phyloP scores from a whole-genome alignment of 2,329 filamentous ascomycete genomes.

The Pseudocercospora musae region DNA sequence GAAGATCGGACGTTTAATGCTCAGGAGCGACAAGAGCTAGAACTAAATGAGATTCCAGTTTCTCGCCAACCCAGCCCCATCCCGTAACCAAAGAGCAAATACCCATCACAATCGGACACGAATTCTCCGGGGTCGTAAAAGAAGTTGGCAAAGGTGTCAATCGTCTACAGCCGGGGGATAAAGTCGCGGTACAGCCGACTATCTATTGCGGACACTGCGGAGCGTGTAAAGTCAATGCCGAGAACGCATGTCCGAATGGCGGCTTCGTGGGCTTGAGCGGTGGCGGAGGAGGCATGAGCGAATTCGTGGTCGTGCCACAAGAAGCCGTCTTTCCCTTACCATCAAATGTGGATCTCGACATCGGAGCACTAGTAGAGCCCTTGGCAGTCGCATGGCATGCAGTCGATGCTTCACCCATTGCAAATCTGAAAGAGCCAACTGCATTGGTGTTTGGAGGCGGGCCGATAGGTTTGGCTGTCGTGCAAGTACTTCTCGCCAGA shows the following conservation, averaged over 20 bases:
- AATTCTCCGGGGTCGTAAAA: slow-evolving; percentile 59
- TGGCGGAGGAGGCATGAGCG: slow-evolving; percentile 56
- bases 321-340: slow-evolving; percentile 52
- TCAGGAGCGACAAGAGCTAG: not conserved
- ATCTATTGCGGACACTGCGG: slow-evolving; percentile 56
- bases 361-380: slow-evolving; percentile 61
- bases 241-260: slow-evolving; percentile 58
- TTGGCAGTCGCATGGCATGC: slow-evolving; percentile 65
- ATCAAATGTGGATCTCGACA: slow-evolving; percentile 50
- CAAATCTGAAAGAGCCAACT: slow-evolving; percentile 40
- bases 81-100: slow-evolving; percentile 56
- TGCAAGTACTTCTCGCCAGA: slow-evolving; percentile 56
- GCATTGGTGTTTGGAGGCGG: slow-evolving; percentile 60
- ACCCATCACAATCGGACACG: slow-evolving; percentile 62
- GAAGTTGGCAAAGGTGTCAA: slow-evolving; percentile 50
- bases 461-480: slow-evolving; percentile 58
- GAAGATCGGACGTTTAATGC: not conserved
- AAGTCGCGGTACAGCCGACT: slow-evolving; percentile 59
- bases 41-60: slow-evolving; percentile 37
- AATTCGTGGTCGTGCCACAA: slow-evolving; percentile 52
- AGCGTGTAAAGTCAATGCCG: slow-evolving; percentile 51
- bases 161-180: slow-evolving; percentile 53
- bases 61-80: slow-evolving; percentile 53
- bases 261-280: slow-evolving; percentile 47
- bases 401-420: slow-evolving; percentile 49